Conservation (phyloP, 1,284 basidiomycete species). For the Sporisorium scitamineum region DNA sequence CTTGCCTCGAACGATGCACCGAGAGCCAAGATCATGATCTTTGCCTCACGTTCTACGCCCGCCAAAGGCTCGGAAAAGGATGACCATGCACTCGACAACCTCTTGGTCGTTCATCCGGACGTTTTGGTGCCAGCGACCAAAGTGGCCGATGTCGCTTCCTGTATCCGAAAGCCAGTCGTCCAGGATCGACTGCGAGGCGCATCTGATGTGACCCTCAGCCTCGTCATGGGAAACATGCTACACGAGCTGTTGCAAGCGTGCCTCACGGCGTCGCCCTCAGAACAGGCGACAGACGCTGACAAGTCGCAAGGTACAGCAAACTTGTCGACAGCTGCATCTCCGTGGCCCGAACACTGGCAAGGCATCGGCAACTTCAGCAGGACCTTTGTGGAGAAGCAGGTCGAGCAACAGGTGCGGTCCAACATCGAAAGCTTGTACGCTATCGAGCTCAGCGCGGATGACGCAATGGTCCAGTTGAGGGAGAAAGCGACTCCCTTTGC, state of each 20-base stretch:
- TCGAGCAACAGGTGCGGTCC: conserved; percentile 49
- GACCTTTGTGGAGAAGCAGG: conserved; percentile 49
- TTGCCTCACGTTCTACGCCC: conserved; percentile 21
- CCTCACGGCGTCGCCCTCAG: conserved; percentile 32
- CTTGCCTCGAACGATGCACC: conserved; percentile 23
- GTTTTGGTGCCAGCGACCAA: conserved; percentile 62
- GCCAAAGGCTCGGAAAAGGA: not conserved
- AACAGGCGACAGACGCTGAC: not conserved
- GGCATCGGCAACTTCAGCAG: conserved; percentile 61
- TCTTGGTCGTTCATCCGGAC: conserved; percentile 66
- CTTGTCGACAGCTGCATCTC: not conserved
- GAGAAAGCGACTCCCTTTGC: conserved; percentile 54
- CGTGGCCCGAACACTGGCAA: conserved; percentile 54
- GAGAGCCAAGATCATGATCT: conserved; percentile 27
- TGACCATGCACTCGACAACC: conserved; percentile 47
- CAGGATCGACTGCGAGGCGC: conserved; percentile 56
- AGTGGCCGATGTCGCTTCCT: conserved; percentile 60
- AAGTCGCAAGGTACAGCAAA: not conserved
- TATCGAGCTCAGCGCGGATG: conserved; percentile 41
- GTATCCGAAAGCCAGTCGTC: conserved; percentile 62
- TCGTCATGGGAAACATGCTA: conserved; percentile 65
- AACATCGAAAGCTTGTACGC: conserved; percentile 55
- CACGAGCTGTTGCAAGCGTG: conserved; percentile 66
- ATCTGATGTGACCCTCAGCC: conserved; percentile 45
- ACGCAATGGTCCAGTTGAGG: conserved; percentile 38